phyloP scores from a whole-genome alignment of 805 yeast species.

The Metschnikowia baotianmanensis region DNA sequence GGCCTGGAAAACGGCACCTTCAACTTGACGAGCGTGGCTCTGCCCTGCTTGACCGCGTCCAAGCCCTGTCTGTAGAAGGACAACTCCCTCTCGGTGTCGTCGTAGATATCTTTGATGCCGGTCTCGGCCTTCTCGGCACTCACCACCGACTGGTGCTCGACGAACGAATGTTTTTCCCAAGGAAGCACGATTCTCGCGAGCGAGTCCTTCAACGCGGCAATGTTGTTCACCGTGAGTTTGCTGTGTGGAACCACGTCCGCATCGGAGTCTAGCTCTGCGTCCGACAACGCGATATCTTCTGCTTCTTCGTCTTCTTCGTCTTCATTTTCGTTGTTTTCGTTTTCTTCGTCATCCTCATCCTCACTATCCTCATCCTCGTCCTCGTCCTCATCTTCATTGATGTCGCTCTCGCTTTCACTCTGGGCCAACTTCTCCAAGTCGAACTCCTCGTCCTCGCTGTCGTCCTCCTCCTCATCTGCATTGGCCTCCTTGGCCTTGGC shows the following conservation, averaged over 20 bases:
- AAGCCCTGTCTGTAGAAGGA: slow-evolving; percentile 95
- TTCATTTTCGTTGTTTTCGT: slow-evolving; percentile 43
- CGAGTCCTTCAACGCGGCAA: slow-evolving; percentile 73
- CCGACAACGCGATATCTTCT: slow-evolving; percentile 84
- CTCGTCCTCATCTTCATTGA: slow-evolving; percentile 29
- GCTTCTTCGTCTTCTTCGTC: slow-evolving; percentile 58
- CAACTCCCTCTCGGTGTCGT: slow-evolving; percentile 93
- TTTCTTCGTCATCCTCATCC: slow-evolving; percentile 27
- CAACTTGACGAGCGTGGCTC: slow-evolving; percentile 60
- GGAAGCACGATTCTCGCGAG: slow-evolving; percentile 66
- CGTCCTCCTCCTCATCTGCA: slow-evolving; percentile 34
- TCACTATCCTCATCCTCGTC: slow-evolving; percentile 29
- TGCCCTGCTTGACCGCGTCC: slow-evolving; percentile 73
- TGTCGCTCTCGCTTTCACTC: slow-evolving; percentile 35
- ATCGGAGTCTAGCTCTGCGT: slow-evolving; percentile 89
- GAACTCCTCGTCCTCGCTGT: slow-evolving; percentile 44
- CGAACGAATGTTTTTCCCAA: slow-evolving; percentile 65
- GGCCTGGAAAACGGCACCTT: slow-evolving; percentile 92
- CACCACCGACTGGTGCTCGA: slow-evolving; percentile 77
- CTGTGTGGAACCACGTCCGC: slow-evolving; percentile 95
- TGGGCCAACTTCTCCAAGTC: slow-evolving; percentile 56
- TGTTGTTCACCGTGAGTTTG: slow-evolving; percentile 83
- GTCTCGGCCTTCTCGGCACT: slow-evolving; percentile 59
- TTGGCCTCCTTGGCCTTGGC: slow-evolving; percentile 33
- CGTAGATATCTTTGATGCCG: slow-evolving; percentile 81